phyloP scores from a whole-genome alignment of 352 stramenopile genomes.

The Saprolegnia diclina region DNA sequence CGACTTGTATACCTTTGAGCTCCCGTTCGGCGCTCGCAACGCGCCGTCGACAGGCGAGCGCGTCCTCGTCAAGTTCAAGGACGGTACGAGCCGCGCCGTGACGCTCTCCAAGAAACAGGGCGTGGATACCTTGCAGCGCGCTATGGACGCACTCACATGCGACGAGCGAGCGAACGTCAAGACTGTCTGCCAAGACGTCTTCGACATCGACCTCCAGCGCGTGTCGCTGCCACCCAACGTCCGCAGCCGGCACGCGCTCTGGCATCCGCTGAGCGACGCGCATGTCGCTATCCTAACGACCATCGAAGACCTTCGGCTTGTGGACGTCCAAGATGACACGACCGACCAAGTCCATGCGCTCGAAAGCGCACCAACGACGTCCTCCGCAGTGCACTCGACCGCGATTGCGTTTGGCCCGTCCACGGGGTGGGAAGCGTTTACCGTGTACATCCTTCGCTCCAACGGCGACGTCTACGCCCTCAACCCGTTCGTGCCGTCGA shows the following conservation, averaged over 20 bases:
- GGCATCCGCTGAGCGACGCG: conserved; percentile 65
- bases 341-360: conserved; percentile 63
- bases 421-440: conserved; percentile 69
- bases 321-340: conserved; percentile 59
- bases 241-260: conserved; percentile 36
- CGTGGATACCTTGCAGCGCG: conserved; percentile 12
- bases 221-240: conserved; percentile 12
- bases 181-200: conserved; percentile 18
- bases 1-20: conserved; percentile 19
- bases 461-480: conserved; percentile 65
- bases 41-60: not conserved
- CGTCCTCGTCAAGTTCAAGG: conserved; percentile 17
- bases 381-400: conserved; percentile 27
- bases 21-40: conserved; percentile 10
- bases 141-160: conserved; percentile 2
- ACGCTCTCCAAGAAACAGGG: conserved; percentile 2
- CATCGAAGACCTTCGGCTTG: conserved; percentile 64
- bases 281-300: conserved; percentile 72
- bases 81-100: conserved; percentile 14
- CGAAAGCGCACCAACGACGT: conserved; percentile 34
- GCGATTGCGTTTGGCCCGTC: conserved; percentile 55
- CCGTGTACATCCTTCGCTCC: conserved; percentile 63
- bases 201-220: conserved; percentile 16
- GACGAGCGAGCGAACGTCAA: conserved; percentile 25
- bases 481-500: conserved; percentile 63